Evolutionary conservation across 73 alveolate genomes (phyloP), one percentile per base, ranked within the genome.

Genomic region (Tetrahymena borealis): DNA sequence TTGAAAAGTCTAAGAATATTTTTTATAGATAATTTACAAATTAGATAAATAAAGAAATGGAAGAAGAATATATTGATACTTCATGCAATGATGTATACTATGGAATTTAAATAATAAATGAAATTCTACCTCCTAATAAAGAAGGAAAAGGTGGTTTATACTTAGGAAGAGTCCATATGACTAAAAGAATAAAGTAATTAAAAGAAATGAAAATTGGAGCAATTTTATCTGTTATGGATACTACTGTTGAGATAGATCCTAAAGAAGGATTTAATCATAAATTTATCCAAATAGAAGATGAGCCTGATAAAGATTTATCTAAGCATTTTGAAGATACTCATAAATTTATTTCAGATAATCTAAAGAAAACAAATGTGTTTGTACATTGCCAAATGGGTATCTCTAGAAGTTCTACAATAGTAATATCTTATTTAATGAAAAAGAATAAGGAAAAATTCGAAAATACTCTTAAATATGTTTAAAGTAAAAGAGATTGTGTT

Each of bases 361-460:
- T 91, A 1, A 28, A 32, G 43, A 33, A 85, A 1, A 92, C 95
- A 28, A 92, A 39, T 92, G 95, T 92, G 6, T 78, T 78, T 35
- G 95, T 92, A 7, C 95, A 92, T 16, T 92, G 95, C 32, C 28
- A 78, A 31, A 36, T 79, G 93, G 95, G 95, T 9, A 78, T 92
- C 0, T 92, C 95, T 15, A 92, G 95, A 92, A 92, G 95, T 79
- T 91, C 95, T 16, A 39, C 92, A n/a, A 78, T 92, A 11, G 93
- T 92, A 43, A 78, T 92, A 20, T 85, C 95, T 37, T 92, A 92
- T 79, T 35, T 92, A 2, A 40, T 92, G 78, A 92, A 79, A 39
- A 39, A 92, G 31, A 37, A 39, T 15, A 40, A 38, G 12, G 39
- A 78, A 11, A 91, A 91, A 0, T 91, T 39, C 2, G 39, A 90